These are phyloP conservation scores for Tylopilus cervinicoccineus DNA, from an alignment of 768 basidiomycete genomes.

Conservation along the genomic window DNA sequence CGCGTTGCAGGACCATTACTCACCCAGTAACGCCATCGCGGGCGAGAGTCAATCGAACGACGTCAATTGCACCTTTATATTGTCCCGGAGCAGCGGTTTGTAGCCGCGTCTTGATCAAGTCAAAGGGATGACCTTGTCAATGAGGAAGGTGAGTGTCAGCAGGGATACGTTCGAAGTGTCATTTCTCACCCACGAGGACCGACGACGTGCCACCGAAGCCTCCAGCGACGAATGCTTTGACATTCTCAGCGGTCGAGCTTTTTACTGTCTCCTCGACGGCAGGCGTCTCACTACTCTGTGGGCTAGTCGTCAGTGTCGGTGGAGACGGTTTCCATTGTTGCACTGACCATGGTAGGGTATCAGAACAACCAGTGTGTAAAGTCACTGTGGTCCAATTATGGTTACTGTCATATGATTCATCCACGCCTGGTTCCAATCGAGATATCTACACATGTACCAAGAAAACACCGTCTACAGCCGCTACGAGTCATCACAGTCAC, in stretches of 20 bases:
- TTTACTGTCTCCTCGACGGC: slow-evolving; percentile 17
- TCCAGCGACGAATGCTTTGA: slow-evolving; percentile 90
- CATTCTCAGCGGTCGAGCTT: slow-evolving; percentile 34
- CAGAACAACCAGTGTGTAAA: slow-evolving; percentile 4
- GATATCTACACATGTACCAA: slow-evolving; percentile 9
- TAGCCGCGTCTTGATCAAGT: slow-evolving; percentile 92
- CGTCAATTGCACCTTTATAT: slow-evolving; percentile 91
- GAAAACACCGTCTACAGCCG: slow-evolving; percentile 19
- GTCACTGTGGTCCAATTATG: background rate
- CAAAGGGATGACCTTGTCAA: slow-evolving; percentile 96
- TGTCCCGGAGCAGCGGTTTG: slow-evolving; percentile 88
- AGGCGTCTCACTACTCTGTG: slow-evolving; percentile 25
- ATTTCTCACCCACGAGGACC: slow-evolving; percentile 78
- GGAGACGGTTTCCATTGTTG: background rate
- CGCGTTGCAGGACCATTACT: slow-evolving; percentile 1
- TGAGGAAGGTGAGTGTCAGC: slow-evolving; percentile 8
- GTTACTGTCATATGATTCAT: slow-evolving; percentile 28
- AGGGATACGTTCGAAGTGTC: background rate
- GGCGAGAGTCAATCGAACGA: slow-evolving; percentile 87
- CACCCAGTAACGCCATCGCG: slow-evolving; percentile 88
- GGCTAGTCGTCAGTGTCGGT: slow-evolving; percentile 6
- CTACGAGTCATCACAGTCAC: slow-evolving; percentile 42
- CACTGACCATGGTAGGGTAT: slow-evolving; percentile 27
- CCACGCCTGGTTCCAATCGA: no score
- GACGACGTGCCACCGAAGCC: slow-evolving; percentile 88